Evolutionary conservation across 164 flowering plant species (phyloP).

Genomic region (Annona cherimola): DNA sequence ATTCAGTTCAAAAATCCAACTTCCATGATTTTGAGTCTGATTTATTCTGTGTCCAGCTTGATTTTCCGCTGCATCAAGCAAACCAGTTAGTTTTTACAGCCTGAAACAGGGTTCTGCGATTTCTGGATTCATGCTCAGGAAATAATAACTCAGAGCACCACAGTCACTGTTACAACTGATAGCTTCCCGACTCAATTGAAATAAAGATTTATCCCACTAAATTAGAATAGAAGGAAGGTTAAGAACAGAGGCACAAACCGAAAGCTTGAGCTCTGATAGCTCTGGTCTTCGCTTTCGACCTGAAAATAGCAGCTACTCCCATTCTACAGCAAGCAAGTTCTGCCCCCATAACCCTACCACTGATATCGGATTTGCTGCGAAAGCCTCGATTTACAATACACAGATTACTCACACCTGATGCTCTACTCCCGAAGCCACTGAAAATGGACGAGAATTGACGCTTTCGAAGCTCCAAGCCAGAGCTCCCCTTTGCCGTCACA

Average conservation of each 20-base stretch:
- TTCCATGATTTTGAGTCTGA: too few relatives aligned
- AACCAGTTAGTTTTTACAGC: too few relatives aligned
- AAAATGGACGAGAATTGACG: conserved; percentile 20
- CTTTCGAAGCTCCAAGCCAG: conserved; percentile 30
- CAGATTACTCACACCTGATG: conserved; percentile 16
- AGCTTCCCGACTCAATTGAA: not conserved
- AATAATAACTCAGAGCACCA: too few relatives aligned
- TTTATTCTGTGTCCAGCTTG: too few relatives aligned
- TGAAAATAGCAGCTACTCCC: conserved; percentile 23
- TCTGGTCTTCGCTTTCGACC: conserved; percentile 51
- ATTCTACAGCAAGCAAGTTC: conserved; percentile 29
- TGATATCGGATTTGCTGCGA: conserved; percentile 21
- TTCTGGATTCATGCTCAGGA: too few relatives aligned
- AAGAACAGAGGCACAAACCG: conserved; percentile 34
- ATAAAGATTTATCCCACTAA: not conserved
- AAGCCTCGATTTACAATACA: conserved; percentile 16
- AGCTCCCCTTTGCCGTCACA: conserved; percentile 28
- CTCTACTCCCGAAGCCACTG: conserved; percentile 16
- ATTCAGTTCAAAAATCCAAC: too few relatives aligned
- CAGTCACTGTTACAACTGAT: too few relatives aligned
- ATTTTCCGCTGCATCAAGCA: too few relatives aligned
- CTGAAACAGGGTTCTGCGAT: too few relatives aligned
- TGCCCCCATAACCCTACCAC: conserved; percentile 39
- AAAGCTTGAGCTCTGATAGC: conserved; percentile 55
- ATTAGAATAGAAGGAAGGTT: not conserved